Percentiles rank a stretch among this genome's conserved stretches.
These are phyloP conservation scores for Bremia lactucae DNA, from an alignment of 352 stramenopile species.

Conservation along the genomic window DNA sequence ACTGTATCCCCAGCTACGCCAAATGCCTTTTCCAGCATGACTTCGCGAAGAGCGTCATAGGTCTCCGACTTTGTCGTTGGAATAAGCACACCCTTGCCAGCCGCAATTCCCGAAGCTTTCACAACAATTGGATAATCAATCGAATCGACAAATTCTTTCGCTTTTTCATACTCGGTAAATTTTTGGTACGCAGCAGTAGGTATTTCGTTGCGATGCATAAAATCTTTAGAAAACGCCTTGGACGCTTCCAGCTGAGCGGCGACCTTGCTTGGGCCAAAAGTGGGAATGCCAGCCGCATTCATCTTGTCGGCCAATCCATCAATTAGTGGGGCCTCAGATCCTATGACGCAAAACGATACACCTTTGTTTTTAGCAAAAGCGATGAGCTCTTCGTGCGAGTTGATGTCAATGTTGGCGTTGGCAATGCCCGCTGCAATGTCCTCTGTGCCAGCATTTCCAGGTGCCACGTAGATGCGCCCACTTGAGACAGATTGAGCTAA, in stretches of 20 bases:
- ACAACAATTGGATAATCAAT: slow-evolving; percentile 94
- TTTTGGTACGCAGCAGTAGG: slow-evolving; percentile 95
- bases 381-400: slow-evolving; percentile 58
- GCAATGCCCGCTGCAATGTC: slow-evolving; percentile 35
- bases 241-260: slow-evolving; percentile 95
- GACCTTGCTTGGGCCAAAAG: slow-evolving; percentile 92
- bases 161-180: slow-evolving; percentile 90
- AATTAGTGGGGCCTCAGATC: slow-evolving; percentile 94
- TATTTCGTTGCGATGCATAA: slow-evolving; percentile 96
- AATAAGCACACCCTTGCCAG: slow-evolving; percentile 98
- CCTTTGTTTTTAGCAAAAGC: slow-evolving; percentile 79
- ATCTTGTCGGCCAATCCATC: slow-evolving; percentile 93
- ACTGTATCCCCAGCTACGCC: slow-evolving; percentile 92
- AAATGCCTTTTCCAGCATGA: slow-evolving; percentile 97
- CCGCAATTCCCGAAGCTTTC: slow-evolving; percentile 98
- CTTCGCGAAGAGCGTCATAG: slow-evolving; percentile 88
- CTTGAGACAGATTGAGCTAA: slow-evolving; percentile 73
- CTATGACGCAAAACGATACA: slow-evolving; percentile 94
- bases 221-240: slow-evolving; percentile 99
- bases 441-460: slow-evolving; percentile 86
- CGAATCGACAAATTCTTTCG: slow-evolving; percentile 88
- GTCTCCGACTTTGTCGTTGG: slow-evolving; percentile 89
- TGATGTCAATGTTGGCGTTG: slow-evolving; percentile 65
- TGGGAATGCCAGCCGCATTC: slow-evolving; percentile 83
- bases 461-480: slow-evolving; percentile 80